Evolutionary conservation across 768 basidiomycete genomes (phyloP).

Genomic region (Amanita jacksonii): DNA sequence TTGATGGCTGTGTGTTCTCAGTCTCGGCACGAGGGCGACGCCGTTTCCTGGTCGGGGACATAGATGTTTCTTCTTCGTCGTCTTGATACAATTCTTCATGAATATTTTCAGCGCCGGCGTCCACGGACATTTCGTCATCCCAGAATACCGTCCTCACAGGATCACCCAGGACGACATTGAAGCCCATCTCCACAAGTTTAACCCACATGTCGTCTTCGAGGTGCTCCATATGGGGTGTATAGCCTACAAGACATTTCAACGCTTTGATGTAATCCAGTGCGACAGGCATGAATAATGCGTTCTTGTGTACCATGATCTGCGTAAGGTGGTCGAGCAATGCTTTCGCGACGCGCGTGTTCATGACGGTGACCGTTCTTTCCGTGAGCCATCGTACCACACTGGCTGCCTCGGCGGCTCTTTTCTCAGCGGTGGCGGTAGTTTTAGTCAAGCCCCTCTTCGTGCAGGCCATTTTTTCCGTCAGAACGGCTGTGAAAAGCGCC

Average conservation of each 20-base stretch:
- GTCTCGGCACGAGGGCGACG: conserved; percentile 16
- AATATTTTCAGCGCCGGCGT: conserved; percentile 23
- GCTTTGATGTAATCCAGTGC: conserved; percentile 79
- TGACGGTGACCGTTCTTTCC: conserved; percentile 45
- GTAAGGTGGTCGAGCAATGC: conserved; percentile 57
- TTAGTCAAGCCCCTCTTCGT: conserved; percentile 27
- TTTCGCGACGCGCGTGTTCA: conserved; percentile 47
- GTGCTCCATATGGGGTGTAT: conserved; percentile 72
- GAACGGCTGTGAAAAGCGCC: conserved; percentile 58
- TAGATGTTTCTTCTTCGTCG: conserved; percentile 20
- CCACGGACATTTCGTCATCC: conserved; percentile 21
- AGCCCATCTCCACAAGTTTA: conserved; percentile 54
- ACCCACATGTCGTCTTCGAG: conserved; percentile 60
- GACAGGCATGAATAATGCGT: conserved; percentile 48
- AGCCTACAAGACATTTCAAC: conserved; percentile 52
- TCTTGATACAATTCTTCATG: conserved; percentile 27
- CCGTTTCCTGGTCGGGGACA: conserved; percentile 29
- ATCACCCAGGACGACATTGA: conserved; percentile 71
- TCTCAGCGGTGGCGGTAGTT: conserved; percentile 35
- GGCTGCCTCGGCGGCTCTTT: conserved; percentile 59
- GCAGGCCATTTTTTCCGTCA: conserved; percentile 47
- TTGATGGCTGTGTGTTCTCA: conserved; percentile 14
- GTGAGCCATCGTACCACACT: conserved; percentile 64
- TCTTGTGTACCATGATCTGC: conserved; percentile 44
- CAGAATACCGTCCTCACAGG: conserved; percentile 26